Evolutionary conservation across 331 rosid species (phyloP).

Genomic region (Saraca asoca): DNA sequence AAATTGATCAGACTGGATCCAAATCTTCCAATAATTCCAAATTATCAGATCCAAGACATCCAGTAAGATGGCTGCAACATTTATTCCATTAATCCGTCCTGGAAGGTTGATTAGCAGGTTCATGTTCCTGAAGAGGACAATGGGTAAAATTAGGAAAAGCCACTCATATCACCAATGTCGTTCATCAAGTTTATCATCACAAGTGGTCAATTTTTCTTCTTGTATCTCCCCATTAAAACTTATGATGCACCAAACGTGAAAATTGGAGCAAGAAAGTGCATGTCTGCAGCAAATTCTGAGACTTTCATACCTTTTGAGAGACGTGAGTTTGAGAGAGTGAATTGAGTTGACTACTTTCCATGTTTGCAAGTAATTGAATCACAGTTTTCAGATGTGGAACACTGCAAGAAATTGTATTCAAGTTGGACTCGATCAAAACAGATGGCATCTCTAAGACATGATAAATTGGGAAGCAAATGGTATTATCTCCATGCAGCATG

Average conservation of each 20-base stretch:
- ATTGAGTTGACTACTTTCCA: conserved; percentile 79
- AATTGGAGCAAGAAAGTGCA: background rate
- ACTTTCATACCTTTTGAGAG: conserved; percentile 53
- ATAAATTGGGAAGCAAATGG: no score
- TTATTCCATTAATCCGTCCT: conserved; percentile 9
- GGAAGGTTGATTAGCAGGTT: conserved; percentile 40
- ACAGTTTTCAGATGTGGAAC: conserved; percentile 75
- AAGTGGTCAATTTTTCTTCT: background rate
- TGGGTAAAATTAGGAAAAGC: conserved; percentile 22
- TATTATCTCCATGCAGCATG: background rate
- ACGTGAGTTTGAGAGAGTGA: conserved; percentile 48
- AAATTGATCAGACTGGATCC: background rate
- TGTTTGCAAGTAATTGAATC: conserved; percentile 69
- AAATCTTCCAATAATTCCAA: conserved; percentile 23
- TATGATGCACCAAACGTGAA: background rate
- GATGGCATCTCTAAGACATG: background rate
- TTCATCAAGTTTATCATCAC: conserved; percentile 10
- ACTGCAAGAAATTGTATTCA: conserved; percentile 44
- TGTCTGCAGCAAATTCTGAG: conserved; percentile 8
- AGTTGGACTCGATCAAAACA: conserved; percentile 22
- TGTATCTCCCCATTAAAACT: conserved; percentile 8
- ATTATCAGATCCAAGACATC: conserved; percentile 28
- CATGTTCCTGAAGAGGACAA: conserved; percentile 42
- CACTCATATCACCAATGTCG: background rate
- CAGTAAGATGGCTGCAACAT: conserved; percentile 6